These are phyloP conservation scores for Ophiostoma angusticollis DNA, from an alignment of 2,329 filamentous ascomycete species.

Conservation along the genomic window DNA sequence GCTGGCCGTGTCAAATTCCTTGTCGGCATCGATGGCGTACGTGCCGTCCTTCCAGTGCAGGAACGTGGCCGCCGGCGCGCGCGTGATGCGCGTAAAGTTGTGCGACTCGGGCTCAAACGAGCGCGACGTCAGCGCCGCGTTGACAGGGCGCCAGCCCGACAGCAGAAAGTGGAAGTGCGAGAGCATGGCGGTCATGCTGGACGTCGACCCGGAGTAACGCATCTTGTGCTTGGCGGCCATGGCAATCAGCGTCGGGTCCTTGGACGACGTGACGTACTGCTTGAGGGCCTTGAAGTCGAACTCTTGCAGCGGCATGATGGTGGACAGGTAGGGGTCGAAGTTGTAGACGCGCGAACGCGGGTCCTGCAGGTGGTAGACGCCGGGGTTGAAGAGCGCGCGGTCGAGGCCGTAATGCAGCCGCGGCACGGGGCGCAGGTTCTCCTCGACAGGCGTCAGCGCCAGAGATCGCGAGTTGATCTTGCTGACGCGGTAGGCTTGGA, in stretches of 20 bases:
- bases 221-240: constrained; percentile 54
- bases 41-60: constrained; percentile 69
- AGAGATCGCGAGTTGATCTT: constrained; percentile 19
- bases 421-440: constrained; percentile 34
- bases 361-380: constrained; percentile 86
- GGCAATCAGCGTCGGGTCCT: constrained; percentile 57
- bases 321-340: constrained; percentile 87
- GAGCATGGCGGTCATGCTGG: constrained; percentile 82
- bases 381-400: constrained; percentile 87
- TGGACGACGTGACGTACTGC: constrained; percentile 82
- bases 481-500: constrained; percentile 14
- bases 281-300: constrained; percentile 85
- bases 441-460: constrained; percentile 21
- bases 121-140: constrained; percentile 52
- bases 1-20: constrained; percentile 74
- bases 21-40: constrained; percentile 94
- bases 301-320: constrained; percentile 84
- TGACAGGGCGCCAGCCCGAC: constrained; percentile 67
- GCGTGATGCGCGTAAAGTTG: constrained; percentile 59
- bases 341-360: constrained; percentile 81
- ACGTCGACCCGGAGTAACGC: constrained; percentile 89
- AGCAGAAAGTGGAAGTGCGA: constrained; percentile 88
- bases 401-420: constrained; percentile 63
- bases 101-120: constrained; percentile 48
- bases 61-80: constrained; percentile 68